Percentiles rank a stretch among this genome's conserved stretches.
Conservation (phyloP, 164 flowering plant genomes). For the Protea cynaroides region DNA sequence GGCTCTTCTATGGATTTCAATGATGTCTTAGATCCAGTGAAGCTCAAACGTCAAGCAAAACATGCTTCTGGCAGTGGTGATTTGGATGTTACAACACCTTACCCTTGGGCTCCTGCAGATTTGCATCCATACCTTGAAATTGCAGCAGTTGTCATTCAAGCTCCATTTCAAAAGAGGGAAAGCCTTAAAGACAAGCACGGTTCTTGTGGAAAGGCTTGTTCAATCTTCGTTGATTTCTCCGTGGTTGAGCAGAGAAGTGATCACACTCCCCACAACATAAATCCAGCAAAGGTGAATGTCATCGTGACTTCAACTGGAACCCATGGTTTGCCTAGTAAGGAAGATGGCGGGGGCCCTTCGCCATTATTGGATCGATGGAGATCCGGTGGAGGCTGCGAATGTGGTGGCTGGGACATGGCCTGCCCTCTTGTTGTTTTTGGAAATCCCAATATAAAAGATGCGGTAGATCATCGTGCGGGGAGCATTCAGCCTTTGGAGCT, state of each 20-base stretch:
- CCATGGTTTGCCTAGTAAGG: conserved; percentile 63
- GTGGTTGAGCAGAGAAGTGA: conserved; percentile 24
- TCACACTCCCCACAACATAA: conserved; percentile 6
- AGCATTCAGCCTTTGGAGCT: conserved; percentile 43
- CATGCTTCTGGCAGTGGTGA: conserved; percentile 17
- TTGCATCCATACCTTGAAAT: conserved; percentile 62
- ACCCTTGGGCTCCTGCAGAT: conserved; percentile 42
- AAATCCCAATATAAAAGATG: conserved; percentile 21
- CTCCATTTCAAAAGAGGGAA: conserved; percentile 60
- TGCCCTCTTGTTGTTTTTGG: conserved; percentile 66
- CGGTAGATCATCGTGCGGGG: conserved; percentile 23
- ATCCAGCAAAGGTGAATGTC: conserved; percentile 46
- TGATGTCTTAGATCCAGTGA: conserved; percentile 14
- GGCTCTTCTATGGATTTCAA: conserved; percentile 11
- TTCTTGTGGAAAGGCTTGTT: conserved; percentile 12
- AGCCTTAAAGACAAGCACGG: conserved; percentile 44
- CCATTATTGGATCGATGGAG: conserved; percentile 83
- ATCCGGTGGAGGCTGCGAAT: conserved; percentile 85
- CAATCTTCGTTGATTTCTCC: conserved; percentile 24
- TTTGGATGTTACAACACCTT: conserved; percentile 20
- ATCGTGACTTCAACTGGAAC: conserved; percentile 61
- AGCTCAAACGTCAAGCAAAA: conserved; percentile 19
- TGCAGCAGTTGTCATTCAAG: conserved; percentile 69
- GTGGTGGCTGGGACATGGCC: conserved; percentile 99
- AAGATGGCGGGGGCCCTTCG: conserved; percentile 47